Base-by-base conservation (phyloP, 2,329 filamentous ascomycete species). In the Fusarium sulawesiense region DNA sequence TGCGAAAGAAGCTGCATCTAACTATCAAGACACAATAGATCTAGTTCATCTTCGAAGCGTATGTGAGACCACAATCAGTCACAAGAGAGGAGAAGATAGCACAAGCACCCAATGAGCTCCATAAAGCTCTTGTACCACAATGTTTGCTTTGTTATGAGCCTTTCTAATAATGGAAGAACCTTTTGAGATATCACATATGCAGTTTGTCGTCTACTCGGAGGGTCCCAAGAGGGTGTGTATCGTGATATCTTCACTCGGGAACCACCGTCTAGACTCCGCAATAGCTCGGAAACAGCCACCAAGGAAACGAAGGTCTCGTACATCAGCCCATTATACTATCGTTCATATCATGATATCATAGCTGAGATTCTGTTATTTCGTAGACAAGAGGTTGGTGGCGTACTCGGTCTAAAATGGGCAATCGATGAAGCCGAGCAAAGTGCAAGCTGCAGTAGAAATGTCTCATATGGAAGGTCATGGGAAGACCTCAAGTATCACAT, bases 331-430 rank as follows among this genome's bases (percentile, higher is more conserved):
- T 21, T 3, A n/a, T 13, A 14, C 12, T 51, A n/a, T 7, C 8
- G 18, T 3, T 25, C 32, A 18, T 8, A n/a, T 20, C 21, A 8
- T 20, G 14, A 23, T 46, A 25, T 40, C 23, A 11, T n/a, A 23
- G 23, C 9, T 27, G 14, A 23, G 13, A 7, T 13, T 27, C 47
- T 46, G 29, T 27, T 18, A 25, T 34, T 4, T 16, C 21, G 21
- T n/a, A 41, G 29, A 23, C 47, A 23, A 45, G 13, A 7, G 27
- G 48, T 61, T 66, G 55, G 55, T 66, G 63, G 63, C 63, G 40
- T 61, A n/a, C 21, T 12, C 16, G 21, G 18, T 59, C 45, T 47
- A 3, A 46, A 23, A 14, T 40, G 21, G 60, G 21, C n/a, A 16
- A 46, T n/a, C 27, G n/a, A 41, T 16, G 12, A 37, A 29, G 30